Evolutionary conservation across 2,329 filamentous ascomycete genomes (phyloP).

Genomic region (Amylocarpus encephaloides): DNA sequence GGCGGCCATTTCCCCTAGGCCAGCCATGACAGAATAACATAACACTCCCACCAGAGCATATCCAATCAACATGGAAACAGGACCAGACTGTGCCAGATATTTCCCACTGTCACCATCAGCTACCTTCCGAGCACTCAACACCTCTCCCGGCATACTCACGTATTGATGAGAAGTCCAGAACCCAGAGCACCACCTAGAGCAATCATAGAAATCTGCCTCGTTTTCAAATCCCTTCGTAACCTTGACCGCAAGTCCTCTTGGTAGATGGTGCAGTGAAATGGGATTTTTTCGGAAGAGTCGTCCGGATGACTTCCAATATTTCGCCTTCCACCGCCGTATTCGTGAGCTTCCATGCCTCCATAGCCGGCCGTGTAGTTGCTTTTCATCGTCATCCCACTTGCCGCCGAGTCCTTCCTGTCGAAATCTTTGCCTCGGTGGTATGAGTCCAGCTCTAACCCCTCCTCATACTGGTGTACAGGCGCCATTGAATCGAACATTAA

Average conservation of each 20-base stretch:
- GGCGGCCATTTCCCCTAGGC: slow-evolving; percentile 76
- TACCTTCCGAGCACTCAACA: background rate
- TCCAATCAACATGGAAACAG: slow-evolving; percentile 64
- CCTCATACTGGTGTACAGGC: slow-evolving; percentile 5
- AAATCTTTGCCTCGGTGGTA: background rate
- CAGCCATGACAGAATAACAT: slow-evolving; percentile 76
- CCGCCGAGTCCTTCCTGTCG: slow-evolving; percentile 1
- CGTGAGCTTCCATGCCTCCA: slow-evolving; percentile 10
- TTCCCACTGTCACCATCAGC: slow-evolving; percentile 30
- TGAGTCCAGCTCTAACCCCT: slow-evolving; percentile 13
- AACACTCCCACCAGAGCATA: slow-evolving; percentile 64
- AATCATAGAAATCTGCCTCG: slow-evolving; percentile 54
- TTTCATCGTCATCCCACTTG: slow-evolving; percentile 2
- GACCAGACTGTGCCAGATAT: slow-evolving; percentile 41
- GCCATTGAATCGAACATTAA: slow-evolving; percentile 5
- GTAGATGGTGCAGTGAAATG: slow-evolving; percentile 14
- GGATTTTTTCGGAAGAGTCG: slow-evolving; percentile 13
- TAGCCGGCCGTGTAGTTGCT: slow-evolving; percentile 7
- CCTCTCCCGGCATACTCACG: slow-evolving; percentile 24
- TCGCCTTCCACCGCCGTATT: slow-evolving; percentile 6
- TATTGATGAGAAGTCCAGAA: slow-evolving; percentile 63
- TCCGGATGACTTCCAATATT: slow-evolving; percentile 10
- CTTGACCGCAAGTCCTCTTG: slow-evolving; percentile 23
- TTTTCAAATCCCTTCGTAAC: slow-evolving; percentile 46
- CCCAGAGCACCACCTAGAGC: slow-evolving; percentile 62